phyloP scores from a whole-genome alignment of 805 yeast genomes.

The Kuraishia capsulata region DNA sequence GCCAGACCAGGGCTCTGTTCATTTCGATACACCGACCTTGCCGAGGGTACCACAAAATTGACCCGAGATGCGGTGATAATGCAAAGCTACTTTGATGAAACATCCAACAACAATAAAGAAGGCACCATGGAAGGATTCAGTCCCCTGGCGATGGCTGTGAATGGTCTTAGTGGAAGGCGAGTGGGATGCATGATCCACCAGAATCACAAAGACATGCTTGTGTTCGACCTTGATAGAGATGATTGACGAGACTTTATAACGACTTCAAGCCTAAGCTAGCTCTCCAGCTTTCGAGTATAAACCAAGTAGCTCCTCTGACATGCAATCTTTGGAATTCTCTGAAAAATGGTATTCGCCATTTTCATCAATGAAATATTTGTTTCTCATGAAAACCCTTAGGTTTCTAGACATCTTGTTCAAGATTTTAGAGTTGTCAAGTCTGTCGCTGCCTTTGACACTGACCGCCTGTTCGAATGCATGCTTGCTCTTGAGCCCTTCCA shows the following conservation, averaged over 20 bases:
- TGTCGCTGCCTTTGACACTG: background rate
- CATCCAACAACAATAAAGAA: constrained; percentile 5
- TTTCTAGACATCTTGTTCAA: background rate
- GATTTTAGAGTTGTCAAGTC: background rate
- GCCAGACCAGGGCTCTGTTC: constrained; percentile 10
- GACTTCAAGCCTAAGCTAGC: no score
- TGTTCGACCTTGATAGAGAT: constrained; percentile 16
- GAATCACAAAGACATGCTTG: constrained; percentile 27
- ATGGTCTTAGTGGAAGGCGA: constrained; percentile 12
- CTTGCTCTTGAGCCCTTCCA: background rate
- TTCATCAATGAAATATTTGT: background rate
- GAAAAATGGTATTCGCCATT: background rate
- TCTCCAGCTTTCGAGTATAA: background rate
- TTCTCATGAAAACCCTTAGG: background rate
- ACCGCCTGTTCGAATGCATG: background rate
- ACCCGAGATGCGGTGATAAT: background rate
- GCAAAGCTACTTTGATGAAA: constrained; percentile 3
- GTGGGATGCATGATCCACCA: constrained; percentile 32
- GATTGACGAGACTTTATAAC: no score
- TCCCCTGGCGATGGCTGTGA: constrained; percentile 26
- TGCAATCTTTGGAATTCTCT: background rate
- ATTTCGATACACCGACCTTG: constrained; percentile 11
- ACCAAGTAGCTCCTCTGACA: background rate
- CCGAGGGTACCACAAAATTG: background rate
- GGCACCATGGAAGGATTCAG: constrained; percentile 7